Base-by-base conservation (phyloP, 495 filamentous ascomycete genomes). In the Bombardia bombarda region DNA sequence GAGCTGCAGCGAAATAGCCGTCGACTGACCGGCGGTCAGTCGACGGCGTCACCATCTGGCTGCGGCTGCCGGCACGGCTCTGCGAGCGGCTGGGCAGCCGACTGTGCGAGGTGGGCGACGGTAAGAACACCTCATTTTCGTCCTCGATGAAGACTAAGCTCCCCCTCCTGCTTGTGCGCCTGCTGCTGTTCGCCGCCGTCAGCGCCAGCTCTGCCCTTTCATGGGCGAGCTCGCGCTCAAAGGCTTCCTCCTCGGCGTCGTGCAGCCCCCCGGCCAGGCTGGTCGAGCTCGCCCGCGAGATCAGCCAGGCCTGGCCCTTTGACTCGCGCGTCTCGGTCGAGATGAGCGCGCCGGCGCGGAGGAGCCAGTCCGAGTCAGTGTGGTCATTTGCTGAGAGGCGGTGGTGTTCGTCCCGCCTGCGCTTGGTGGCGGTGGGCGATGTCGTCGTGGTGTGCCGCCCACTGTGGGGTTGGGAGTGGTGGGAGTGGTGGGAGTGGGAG, bases 251-350 rank as follows among this genome's bases (percentile, higher is more conserved):
- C 17, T 75, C 66, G 12, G 66, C 62, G 19, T 74, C 66, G 2
- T 55, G 65, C 17, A 75, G 66, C 7, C 66, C 69, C 7, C 66
- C 69, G 7, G 74, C 65, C 12, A 89, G 68, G 50, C 75, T 84
- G 0, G 86, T 88, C 4, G 82, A 84, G 44, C 77, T 84, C 23
- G 76, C 78, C 41, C 83, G 76, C 45, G 83, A 82, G 4, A 74
- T 71, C 3, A 92, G 74, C 86, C 86, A 92, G 32, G 76, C 70
- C 57, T 88, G 84, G 10, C 86, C 86, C 57, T 88, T 90, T 52
- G 77, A 78, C 49, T 90, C 85, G 44, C 85, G 71, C 2, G 82
- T 70, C 34, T 80, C 79, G 3, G 76, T 74, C n/a, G 82, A 77
- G 10, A 90, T 77, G 18, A 80, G 61, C 8, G 83, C 80, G 2